Base-by-base conservation (phyloP, 495 filamentous ascomycete genomes). In the Parathielavia appendiculata region DNA sequence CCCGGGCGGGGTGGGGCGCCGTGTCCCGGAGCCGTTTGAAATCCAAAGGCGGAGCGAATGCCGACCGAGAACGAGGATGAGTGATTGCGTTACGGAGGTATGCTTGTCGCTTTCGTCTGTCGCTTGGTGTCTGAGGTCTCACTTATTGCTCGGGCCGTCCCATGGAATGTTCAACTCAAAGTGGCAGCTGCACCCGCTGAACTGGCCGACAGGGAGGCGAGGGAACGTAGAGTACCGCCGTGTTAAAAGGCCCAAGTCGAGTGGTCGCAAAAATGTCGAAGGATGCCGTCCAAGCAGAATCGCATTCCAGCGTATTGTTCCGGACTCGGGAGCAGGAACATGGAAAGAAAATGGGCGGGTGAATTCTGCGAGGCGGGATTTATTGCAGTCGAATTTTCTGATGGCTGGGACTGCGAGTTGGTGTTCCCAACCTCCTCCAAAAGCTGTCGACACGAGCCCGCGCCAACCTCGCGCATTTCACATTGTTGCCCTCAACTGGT, bases 351-450 rank as follows among this genome's bases (percentile, higher is more conserved):
- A 55, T 5, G 32, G 23, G 46, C 44, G 30, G 51, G 55, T 43
- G 54, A 12, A 32, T 52, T 26, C 51, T 50, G 47, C 35, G 35
- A 23, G 59, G 62, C 59, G 59, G 59, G 59, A 64, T 58, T 61
- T 56, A 64, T 62, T 57, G 61, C 49, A 45, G 35, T 39, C 43
- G 48, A 39, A 62, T 60, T 60, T 41, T 55, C 58, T 49, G 34
- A 56, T 60, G 52, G 60, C 51, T 47, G 57, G 48, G 14, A 34
- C 17, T 38, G 47, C 35, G 56, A 60, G 43, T 57, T 54, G 54
- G 38, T 60, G 58, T 61, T 54, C 66, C 68, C 68, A 70, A 65
- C 68, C 68, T 63, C 68, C 68, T 60, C 66, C 20, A 39, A 61
- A 30, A 58, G 48, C 49, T 59, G 58, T 47, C 47, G 55, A 39